phyloP scores from a whole-genome alignment of 2,329 filamentous ascomycete genomes.

The Lecanicillium sp. region DNA sequence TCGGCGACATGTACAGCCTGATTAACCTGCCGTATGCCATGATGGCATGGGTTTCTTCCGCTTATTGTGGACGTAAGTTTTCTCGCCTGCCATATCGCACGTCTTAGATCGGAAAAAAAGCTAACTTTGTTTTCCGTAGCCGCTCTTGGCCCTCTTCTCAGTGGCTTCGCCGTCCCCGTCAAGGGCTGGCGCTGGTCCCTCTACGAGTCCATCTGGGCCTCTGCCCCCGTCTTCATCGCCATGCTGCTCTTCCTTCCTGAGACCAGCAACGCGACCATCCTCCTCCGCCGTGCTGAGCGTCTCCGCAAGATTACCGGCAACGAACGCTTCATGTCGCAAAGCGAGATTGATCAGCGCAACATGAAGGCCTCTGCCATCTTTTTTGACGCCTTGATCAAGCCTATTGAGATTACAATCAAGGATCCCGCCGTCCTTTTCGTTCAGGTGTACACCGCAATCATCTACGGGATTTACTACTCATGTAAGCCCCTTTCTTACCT shows the following conservation, averaged over 20 bases:
- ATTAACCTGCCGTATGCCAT: constrained; percentile 50
- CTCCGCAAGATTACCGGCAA: constrained; percentile 55
- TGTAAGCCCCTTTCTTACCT: constrained; percentile 23
- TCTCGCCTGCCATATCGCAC: constrained; percentile 28
- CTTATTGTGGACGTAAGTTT: constrained; percentile 36
- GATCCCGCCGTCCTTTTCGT: constrained; percentile 57
- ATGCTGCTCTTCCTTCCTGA: constrained; percentile 60
- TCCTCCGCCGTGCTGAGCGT: constrained; percentile 52
- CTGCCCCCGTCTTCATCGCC: constrained; percentile 48
- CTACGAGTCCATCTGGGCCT: constrained; percentile 56
- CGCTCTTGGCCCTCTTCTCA: constrained; percentile 53
- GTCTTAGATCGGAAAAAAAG: constrained; percentile 12
- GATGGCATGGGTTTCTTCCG: constrained; percentile 49
- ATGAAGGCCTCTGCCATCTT: constrained; percentile 39
- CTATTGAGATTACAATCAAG: constrained; percentile 50
- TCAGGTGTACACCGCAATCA: constrained; percentile 52
- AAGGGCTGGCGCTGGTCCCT: constrained; percentile 58
- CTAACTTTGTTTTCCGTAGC: constrained; percentile 22
- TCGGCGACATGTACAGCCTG: constrained; percentile 46
- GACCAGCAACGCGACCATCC: constrained; percentile 51
- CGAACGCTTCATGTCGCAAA: constrained; percentile 48
- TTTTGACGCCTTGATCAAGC: constrained; percentile 52
- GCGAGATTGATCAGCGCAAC: constrained; percentile 55
- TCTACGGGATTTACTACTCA: constrained; percentile 55
- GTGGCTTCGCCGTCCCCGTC: constrained; percentile 50